Base-by-base conservation (phyloP, 306 rosid species). In the Lablab purpureus region DNA sequence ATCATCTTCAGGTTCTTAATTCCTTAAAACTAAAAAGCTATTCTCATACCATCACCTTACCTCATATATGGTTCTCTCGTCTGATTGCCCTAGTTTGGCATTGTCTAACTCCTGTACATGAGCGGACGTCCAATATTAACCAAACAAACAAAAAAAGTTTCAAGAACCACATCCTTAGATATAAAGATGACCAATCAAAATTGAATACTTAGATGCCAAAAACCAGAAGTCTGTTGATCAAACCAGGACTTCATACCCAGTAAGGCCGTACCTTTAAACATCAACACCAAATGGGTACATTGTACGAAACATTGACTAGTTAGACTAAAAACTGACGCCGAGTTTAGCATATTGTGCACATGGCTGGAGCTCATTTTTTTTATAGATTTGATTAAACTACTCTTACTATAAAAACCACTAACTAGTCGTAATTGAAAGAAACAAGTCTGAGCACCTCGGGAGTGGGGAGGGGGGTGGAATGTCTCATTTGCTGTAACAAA, bases 61-160 rank as follows among this genome's bases (percentile, higher is more conserved):
- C 98, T 93, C 98, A 78, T 91, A 93, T 80, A 95, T 90, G 68
- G 99, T 91, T 82, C 98, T 91, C 86, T 91, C 98, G n/a, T 93
- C 94, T 0, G 94, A 90, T 54, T 93, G 97, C 71, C 97, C 91
- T 40, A 87, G 55, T 82, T 90, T 93, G 10, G 86, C 67, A n/a
- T 81, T 88, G 32, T 85, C 94, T 82, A 90, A 67, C 67, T 86
- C 96, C 99, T 93, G 92, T 76, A 19, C 71, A 74, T 14, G 40
- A 75, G 43, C 79, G 80, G 6, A 79, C 41, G 54, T 4, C 62
- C 34, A 71, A 71, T 83, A 79, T 80, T 58, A 59, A 80, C 23
- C 59, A 77, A 74, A 67, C 41, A 71, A 18, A 19, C 46, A 43
- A 71, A 55, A 25, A 12, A n/a, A 18, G 43, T 13, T 21, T 10